Conservation (phyloP, 2,329 filamentous ascomycete genomes). For the Colletotrichum echinochloae region DNA sequence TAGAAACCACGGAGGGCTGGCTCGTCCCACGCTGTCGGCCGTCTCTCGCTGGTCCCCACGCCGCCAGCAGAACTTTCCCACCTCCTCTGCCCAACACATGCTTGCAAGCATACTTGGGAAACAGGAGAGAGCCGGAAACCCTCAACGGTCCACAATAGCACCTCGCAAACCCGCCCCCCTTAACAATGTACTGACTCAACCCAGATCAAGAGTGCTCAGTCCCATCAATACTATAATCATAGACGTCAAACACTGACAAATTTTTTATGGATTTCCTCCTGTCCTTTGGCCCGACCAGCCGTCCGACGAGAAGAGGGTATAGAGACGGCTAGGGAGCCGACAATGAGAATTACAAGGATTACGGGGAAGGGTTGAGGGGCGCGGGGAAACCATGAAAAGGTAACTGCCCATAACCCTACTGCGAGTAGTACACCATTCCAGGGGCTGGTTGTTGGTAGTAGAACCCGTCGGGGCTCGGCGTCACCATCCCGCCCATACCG, state of each 20-base stretch:
- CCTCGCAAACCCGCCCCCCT: conserved; percentile 10
- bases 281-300: conserved; percentile 33
- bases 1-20: conserved; percentile 14
- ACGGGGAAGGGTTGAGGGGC: conserved; percentile 43
- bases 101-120: conserved; percentile 18
- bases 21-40: conserved; percentile 11
- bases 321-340: conserved; percentile 27
- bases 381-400: conserved; percentile 26
- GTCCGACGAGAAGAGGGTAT: conserved; percentile 38
- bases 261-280: conserved; percentile 39
- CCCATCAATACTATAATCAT: conserved; percentile 39
- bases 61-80: neutral
- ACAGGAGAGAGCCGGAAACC: conserved; percentile 15
- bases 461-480: conserved; percentile 74
- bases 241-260: conserved; percentile 23
- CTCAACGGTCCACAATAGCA: conserved; percentile 3
- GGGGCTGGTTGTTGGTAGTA: conserved; percentile 73
- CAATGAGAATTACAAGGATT: conserved; percentile 50
- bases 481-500: conserved; percentile 85
- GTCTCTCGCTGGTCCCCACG: conserved; percentile 8
- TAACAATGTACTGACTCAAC: conserved; percentile 22
- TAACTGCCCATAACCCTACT: conserved; percentile 56
- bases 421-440: conserved; percentile 71
- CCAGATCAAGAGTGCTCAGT: conserved; percentile 27
- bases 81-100: neutral